Percentiles rank a stretch among this genome's conserved stretches.
These are phyloP conservation scores for Suillus bovinus DNA, from an alignment of 768 basidiomycete species.

Conservation along the genomic window DNA sequence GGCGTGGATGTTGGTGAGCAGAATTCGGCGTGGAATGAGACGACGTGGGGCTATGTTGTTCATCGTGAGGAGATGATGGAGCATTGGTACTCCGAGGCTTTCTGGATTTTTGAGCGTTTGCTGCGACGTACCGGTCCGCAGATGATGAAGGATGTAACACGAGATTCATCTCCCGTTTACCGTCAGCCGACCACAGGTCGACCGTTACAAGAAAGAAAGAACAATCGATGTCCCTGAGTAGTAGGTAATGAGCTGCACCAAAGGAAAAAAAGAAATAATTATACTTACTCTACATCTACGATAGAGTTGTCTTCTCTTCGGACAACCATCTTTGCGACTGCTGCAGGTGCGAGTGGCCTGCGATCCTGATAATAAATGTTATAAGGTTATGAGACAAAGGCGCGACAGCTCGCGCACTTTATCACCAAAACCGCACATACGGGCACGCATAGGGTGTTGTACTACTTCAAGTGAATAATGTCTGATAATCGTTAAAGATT, in stretches of 20 bases:
- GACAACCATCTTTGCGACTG: constrained; percentile 82
- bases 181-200: constrained; percentile 90
- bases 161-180: constrained; percentile 82
- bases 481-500: constrained; percentile 38
- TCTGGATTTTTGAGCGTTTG: constrained; percentile 37
- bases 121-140: constrained; percentile 65
- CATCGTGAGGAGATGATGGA: constrained; percentile 31
- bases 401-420: constrained; percentile 55
- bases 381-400: constrained; percentile 16
- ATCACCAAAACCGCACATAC: constrained; percentile 97
- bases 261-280: not conserved
- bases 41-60: constrained; percentile 47
- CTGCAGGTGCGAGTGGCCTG: constrained; percentile 88
- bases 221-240: constrained; percentile 72
- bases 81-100: constrained; percentile 36
- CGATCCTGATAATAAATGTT: constrained; percentile 63
- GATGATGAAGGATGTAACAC: constrained; percentile 83
- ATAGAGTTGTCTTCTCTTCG: constrained; percentile 63
- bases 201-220: constrained; percentile 90
- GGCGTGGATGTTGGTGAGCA: constrained; percentile 37
- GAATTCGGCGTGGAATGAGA: constrained; percentile 50
- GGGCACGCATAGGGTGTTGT: constrained; percentile 86
- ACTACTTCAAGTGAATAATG: constrained; percentile 83
- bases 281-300: constrained; percentile 75
- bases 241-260: constrained; percentile 9